A percentile compares a stretch with the other conserved stretches of the same genome.
Evolutionary conservation across 495 filamentous ascomycete species (phyloP).

Genomic region (Penicillium lagena): DNA sequence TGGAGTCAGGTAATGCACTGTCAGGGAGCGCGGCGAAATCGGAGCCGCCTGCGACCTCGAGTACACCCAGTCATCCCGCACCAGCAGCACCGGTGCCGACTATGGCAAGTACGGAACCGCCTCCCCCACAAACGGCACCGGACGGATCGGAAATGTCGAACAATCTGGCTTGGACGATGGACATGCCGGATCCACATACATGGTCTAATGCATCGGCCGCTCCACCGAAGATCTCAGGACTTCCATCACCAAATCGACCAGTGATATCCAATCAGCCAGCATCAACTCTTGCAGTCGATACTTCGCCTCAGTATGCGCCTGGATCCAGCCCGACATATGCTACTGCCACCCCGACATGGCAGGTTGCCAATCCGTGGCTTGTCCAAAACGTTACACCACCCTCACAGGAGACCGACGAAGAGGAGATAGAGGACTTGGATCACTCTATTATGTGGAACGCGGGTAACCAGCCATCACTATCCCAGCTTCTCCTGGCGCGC

Average conservation of each 20-base stretch:
- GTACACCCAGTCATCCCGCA: not conserved
- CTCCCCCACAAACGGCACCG: slow-evolving; percentile 3
- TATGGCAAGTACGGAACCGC: not conserved
- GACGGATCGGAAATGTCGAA: slow-evolving; percentile 7
- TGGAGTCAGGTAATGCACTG: slow-evolving; percentile 18
- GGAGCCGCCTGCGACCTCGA: slow-evolving; percentile 2
- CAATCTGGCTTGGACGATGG: slow-evolving; percentile 18
- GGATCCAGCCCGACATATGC: slow-evolving; percentile 8
- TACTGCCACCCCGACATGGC: slow-evolving; percentile 12
- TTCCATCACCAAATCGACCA: slow-evolving; percentile 18
- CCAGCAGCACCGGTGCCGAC: no score
- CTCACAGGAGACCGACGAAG: slow-evolving; percentile 17
- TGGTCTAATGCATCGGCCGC: slow-evolving; percentile 13
- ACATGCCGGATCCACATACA: slow-evolving; percentile 22
- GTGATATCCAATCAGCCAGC: slow-evolving; percentile 5
- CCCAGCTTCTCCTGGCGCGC: slow-evolving; percentile 38
- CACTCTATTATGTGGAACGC: slow-evolving; percentile 14
- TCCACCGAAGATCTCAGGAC: slow-evolving; percentile 17
- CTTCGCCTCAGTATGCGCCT: slow-evolving; percentile 11
- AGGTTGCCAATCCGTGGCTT: slow-evolving; percentile 3
- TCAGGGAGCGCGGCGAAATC: slow-evolving; percentile 9
- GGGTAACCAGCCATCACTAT: slow-evolving; percentile 32
- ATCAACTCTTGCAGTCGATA: slow-evolving; percentile 11
- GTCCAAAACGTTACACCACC: slow-evolving; percentile 4
- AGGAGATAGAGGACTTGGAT: slow-evolving; percentile 8